Base-by-base conservation (phyloP, 2,329 filamentous ascomycete species). In the Ophiosphaerella herpotricha region DNA sequence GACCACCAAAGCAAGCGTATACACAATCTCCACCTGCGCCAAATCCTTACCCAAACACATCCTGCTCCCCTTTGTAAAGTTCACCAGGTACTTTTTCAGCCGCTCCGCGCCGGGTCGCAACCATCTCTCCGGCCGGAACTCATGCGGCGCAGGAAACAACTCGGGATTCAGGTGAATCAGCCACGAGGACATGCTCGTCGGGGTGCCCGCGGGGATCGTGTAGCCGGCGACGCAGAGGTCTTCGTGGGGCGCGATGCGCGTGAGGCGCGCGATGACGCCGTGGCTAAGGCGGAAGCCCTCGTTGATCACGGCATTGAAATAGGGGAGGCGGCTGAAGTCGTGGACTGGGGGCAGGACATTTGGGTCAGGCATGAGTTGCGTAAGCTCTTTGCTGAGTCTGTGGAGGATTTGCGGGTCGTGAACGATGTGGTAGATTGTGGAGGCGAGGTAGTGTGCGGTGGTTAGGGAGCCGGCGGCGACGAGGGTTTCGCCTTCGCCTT, bases 41-140 rank as follows among this genome's bases (percentile, higher is more conserved):
- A 68, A 46, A 54, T 76, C 70, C 46, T 75, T 74, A 7, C 75
- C 76, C 26, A 78, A 51, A 50, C 75, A 78, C n/a, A 61, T 58
- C n/a, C 75, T 54, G 7, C 62, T 68, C 0, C 74, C 75, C 35
- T 68, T 70, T 23, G 63, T 60, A 48, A 78, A 78, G 0, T 68
- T 52, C 5, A 77, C 64, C 32, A 77, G 52, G 44, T 73, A 75
- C 23, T 63, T 67, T 21, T 73, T 61, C 8, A 75, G 31, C 6
- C 11, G 7, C 8, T 52, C 39, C 0, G 32, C 48, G 2, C 34
- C 46, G 2, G 43, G 46, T 18, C 51, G 51, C 1, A 71, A 50
- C 68, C 67, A 73, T 6, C 70, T 50, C 43, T 72, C 61, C 0
- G 66, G 66, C 4, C 33, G 39, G 42, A 69, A 69, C 2, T 38